Conservation (phyloP, 257 asterid species). For the Solanum clarkiae region DNA sequence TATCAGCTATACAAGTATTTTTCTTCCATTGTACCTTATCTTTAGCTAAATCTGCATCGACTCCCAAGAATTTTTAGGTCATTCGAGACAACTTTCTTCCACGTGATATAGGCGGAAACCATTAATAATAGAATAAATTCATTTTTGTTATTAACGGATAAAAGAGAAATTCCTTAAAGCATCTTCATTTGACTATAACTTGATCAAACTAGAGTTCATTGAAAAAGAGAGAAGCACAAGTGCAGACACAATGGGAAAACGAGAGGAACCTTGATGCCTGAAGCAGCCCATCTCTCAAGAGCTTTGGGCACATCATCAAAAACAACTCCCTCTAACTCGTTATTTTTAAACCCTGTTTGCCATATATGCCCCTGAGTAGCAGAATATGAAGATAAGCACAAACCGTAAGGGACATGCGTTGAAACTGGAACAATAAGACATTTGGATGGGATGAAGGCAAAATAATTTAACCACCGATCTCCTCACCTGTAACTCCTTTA, state of each 20-base stretch:
- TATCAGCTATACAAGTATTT: not conserved
- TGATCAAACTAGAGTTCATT: not conserved
- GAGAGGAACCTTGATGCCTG: constrained; percentile 54
- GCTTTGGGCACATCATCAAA: constrained; percentile 82
- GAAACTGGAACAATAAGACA: not conserved
- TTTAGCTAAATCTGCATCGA: not conserved
- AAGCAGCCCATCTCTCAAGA: constrained; percentile 63
- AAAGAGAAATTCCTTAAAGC: not conserved
- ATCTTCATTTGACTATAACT: not conserved
- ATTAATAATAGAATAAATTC: not conserved
- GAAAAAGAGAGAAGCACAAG: not conserved
- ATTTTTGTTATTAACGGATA: not conserved
- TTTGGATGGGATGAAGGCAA: not conserved
- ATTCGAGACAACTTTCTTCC: not conserved
- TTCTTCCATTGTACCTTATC: not conserved
- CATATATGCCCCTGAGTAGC: constrained; percentile 65
- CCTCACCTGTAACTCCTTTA: constrained; percentile 82
- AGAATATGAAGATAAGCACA: not conserved
- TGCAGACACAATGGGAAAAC: not conserved
- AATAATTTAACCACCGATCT: not conserved
- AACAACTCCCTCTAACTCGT: constrained; percentile 46
- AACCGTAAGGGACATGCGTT: not conserved
- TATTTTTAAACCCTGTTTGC: constrained; percentile 55
- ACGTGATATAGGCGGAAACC: not conserved
- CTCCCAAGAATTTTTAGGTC: not conserved